Conservation (phyloP, 768 basidiomycete genomes). For the Glaciozyma antarctica region DNA sequence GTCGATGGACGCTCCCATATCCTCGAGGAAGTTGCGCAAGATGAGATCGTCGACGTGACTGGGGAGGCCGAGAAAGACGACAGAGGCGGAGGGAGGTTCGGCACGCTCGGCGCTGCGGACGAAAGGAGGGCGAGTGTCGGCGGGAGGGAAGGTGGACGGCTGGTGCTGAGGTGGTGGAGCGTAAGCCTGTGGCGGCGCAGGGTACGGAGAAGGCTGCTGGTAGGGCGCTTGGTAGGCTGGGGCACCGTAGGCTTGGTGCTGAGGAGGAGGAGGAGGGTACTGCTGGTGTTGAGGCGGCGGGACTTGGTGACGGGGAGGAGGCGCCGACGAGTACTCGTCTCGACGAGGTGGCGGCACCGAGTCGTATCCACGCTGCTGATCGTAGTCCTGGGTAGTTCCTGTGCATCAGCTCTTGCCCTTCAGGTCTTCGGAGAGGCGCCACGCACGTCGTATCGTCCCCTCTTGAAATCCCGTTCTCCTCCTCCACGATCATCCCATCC, state of each 20-base stretch:
- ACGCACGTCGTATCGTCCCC: no score
- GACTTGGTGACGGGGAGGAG: not conserved
- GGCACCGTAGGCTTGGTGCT: not conserved
- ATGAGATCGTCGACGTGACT: slow-evolving; percentile 31
- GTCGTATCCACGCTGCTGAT: not conserved
- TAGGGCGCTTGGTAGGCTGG: not conserved
- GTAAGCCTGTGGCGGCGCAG: not conserved
- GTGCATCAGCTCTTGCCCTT: no score
- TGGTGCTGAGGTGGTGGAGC: not conserved
- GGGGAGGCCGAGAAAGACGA: slow-evolving; percentile 34
- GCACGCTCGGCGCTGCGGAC: not conserved
- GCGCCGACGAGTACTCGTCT: not conserved
- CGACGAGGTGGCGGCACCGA: not conserved
- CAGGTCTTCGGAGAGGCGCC: no score
- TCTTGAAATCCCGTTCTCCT: no score
- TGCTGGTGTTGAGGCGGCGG: not conserved
- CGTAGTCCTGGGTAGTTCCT: not conserved
- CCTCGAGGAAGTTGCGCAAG: slow-evolving; percentile 37
- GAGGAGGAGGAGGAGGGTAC: not conserved
- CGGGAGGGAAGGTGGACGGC: no score
- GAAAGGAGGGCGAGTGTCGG: no score
- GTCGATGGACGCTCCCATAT: slow-evolving; percentile 38
- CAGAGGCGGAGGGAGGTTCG: slow-evolving; percentile 31
- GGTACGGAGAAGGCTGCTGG: not conserved
- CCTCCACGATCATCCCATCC: no score